These are phyloP conservation scores for Pseudogymnoascus sp. DNA, from an alignment of 2,329 filamentous ascomycete genomes.

Conservation along the genomic window DNA sequence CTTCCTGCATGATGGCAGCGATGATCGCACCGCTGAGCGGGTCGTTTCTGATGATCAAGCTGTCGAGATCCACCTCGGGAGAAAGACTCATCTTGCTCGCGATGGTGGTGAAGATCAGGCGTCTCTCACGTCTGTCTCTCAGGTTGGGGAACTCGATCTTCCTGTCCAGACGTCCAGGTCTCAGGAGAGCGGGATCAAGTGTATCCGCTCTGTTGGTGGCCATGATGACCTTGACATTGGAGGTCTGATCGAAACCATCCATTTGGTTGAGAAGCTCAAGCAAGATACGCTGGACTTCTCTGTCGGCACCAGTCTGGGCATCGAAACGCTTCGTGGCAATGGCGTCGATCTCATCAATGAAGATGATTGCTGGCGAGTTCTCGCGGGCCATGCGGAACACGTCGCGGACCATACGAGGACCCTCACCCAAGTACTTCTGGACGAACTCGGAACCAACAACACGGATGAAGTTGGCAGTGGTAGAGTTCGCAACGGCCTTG, in stretches of 20 bases:
- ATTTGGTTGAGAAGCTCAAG: slow-evolving; percentile 98
- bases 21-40: slow-evolving; percentile 93
- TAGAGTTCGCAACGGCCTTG: slow-evolving; percentile 97
- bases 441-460: slow-evolving; percentile 98
- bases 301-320: slow-evolving; percentile 93
- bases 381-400: slow-evolving; percentile 99
- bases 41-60: slow-evolving; percentile 92
- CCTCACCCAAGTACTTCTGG: slow-evolving; percentile 97
- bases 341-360: slow-evolving; percentile 98
- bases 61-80: slow-evolving; percentile 93
- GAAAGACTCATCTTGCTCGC: slow-evolving; percentile 94
- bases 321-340: slow-evolving; percentile 99
- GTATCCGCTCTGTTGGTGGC: slow-evolving; percentile 98
- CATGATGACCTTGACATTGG: slow-evolving; percentile 99
- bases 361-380: slow-evolving; percentile 97
- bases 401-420: slow-evolving; percentile 96
- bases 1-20: slow-evolving; percentile 98
- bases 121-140: slow-evolving; percentile 85
- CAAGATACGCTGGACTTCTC: slow-evolving; percentile 97
- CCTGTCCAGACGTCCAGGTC: slow-evolving; percentile 88
- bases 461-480: slow-evolving; percentile 95
- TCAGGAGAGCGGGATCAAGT: slow-evolving; percentile 86
- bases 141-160: slow-evolving; percentile 99
- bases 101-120: slow-evolving; percentile 96
- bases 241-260: slow-evolving; percentile 98